These are phyloP conservation scores for Penicillium pulvis DNA, from an alignment of 495 filamentous ascomycete genomes.

Conservation along the genomic window DNA sequence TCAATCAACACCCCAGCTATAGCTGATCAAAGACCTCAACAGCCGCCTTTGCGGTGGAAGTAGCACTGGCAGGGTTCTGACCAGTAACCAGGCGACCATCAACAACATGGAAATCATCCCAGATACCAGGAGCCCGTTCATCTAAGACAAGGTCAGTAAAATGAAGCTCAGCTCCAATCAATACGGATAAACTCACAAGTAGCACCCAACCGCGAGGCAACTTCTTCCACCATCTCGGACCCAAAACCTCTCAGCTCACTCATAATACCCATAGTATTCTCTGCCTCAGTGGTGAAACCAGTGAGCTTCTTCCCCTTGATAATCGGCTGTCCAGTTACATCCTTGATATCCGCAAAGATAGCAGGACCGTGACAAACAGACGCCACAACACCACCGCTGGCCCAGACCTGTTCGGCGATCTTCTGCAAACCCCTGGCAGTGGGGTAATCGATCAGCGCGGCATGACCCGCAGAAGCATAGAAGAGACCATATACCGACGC, in stretches of 20 bases:
- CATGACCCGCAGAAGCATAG: conserved; percentile 49
- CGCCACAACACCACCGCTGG: conserved; percentile 42
- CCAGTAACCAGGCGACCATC: conserved; percentile 67
- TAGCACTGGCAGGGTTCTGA: conserved; percentile 68
- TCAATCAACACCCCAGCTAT: background rate
- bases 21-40: conserved; percentile 42
- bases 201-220: conserved; percentile 35
- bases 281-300: conserved; percentile 47
- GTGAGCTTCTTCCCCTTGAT: conserved; percentile 45
- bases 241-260: conserved; percentile 37
- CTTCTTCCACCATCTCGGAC: conserved; percentile 40
- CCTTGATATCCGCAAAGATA: conserved; percentile 43
- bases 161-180: background rate
- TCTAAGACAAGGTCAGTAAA: conserved; percentile 28
- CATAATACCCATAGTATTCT: conserved; percentile 40
- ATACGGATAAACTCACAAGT: conserved; percentile 33
- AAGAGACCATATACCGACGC: conserved; percentile 40
- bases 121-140: conserved; percentile 38
- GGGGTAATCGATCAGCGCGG: conserved; percentile 49
- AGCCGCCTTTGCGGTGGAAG: conserved; percentile 45
- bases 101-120: conserved; percentile 49
- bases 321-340: conserved; percentile 42
- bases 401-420: conserved; percentile 41
- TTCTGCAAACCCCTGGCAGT: conserved; percentile 38
- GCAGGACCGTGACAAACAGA: conserved; percentile 45